Evolutionary conservation across 495 filamentous ascomycete genomes (phyloP).

Genomic region (Neurospora sp.): DNA sequence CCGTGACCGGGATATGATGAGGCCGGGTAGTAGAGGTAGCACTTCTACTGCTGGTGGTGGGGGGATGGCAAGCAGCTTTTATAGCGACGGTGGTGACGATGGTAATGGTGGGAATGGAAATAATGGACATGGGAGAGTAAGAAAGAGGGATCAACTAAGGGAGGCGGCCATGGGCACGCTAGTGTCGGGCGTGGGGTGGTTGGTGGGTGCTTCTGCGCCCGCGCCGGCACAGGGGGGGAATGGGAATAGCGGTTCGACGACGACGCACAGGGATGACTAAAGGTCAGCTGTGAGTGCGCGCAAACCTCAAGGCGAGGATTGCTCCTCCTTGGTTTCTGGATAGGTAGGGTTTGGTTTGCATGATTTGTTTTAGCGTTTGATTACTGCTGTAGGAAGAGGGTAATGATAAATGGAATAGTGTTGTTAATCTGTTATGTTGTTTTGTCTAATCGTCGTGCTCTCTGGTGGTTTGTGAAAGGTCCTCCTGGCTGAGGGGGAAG

Average conservation of each 20-base stretch:
- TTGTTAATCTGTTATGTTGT: neutral
- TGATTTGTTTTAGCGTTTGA: neutral
- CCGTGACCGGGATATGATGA: neutral
- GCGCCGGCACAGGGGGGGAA: neutral
- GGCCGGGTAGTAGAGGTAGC: neutral
- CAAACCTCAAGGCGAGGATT: neutral
- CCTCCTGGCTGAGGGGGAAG: neutral
- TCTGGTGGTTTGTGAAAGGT: neutral
- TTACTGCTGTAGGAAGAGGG: neutral
- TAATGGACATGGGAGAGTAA: constrained; percentile 35
- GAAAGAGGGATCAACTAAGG: constrained; percentile 76
- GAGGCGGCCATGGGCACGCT: constrained; percentile 62
- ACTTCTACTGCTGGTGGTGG: neutral
- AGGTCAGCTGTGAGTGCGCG: too few species aligned
- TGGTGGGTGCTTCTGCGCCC: constrained; percentile 63
- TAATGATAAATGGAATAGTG: neutral
- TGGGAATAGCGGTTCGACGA: neutral
- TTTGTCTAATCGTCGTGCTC: neutral
- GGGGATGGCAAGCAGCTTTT: neutral
- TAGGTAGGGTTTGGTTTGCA: neutral
- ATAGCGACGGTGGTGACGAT: constrained; percentile 1
- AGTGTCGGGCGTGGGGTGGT: constrained; percentile 77
- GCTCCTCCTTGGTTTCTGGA: neutral
- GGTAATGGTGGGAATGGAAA: constrained; percentile 13
- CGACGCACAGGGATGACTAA: neutral